Evolutionary conservation across 768 basidiomycete species (phyloP), one percentile per base, ranked within the genome.

Genomic region (Trametes coccinea): DNA sequence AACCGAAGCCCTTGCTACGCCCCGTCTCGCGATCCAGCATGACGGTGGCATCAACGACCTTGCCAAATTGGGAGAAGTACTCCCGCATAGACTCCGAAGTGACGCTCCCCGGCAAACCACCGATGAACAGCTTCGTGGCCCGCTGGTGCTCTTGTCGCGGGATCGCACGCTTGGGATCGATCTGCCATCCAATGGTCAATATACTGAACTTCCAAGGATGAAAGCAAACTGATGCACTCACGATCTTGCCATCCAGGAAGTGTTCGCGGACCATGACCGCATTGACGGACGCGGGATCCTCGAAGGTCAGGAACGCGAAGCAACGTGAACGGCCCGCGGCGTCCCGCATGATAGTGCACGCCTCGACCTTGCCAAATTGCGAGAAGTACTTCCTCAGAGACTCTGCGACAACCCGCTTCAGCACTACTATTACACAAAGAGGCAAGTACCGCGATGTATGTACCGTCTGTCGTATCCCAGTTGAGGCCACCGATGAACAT

Each of bases 381-480:
- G 88, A 75, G 76, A 99, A 98, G 78, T 98, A 98, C 66, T 87
- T 88, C 70, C 86, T 83, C 66, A 92, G 82, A 58, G 82, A 82
- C 60, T 92, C 91, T 91, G 77, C 68, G 67, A 64, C 43, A 67
- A 76, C 65, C 65, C 62, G 74, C 63, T 72, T 79, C 72, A 82
- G 75, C 74, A 78, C 79, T 80, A 80, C 77, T 71, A 76, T 66
- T 65, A 69, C 66, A 68, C 65, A 63, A 67, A 60, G 69, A 56
- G 72, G 69, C 63, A 74, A 73, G 75, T 75, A 76, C 67, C 69
- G 73, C 71, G 57, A 67, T 67, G 75, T 84, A 72, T 70, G 76
- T 85, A 99, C 97, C 96, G 83, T 98, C 97, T 74, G 93, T 96
- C 70, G 97, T 98, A 77, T 98, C 96, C 97, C 97, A 99, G 79